These are phyloP conservation scores for Poa annua DNA, from an alignment of 176 grass and related monocot species.

Conservation along the genomic window DNA sequence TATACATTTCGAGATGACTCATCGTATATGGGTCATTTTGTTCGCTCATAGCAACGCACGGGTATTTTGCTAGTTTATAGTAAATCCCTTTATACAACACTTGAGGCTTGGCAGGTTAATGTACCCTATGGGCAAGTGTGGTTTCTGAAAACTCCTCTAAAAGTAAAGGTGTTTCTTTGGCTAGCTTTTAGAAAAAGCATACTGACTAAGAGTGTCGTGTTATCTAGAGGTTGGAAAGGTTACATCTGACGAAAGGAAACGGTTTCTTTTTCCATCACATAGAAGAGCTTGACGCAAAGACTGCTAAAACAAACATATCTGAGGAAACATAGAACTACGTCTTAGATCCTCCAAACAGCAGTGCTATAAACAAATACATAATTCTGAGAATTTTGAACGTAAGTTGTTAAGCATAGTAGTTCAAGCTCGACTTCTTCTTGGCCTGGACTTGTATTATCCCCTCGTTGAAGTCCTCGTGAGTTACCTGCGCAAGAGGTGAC, in stretches of 20 bases:
- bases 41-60: too few relatives aligned
- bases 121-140: too few relatives aligned
- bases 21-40: too few relatives aligned
- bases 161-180: too few relatives aligned
- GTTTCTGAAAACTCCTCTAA: too few relatives aligned
- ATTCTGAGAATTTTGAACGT: background rate
- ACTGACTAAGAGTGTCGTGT: too few relatives aligned
- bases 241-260: background rate
- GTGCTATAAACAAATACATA: constrained; percentile 19
- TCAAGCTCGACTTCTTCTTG: constrained; percentile 91
- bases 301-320: constrained; percentile 14
- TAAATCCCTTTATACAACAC: too few relatives aligned
- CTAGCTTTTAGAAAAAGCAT: too few relatives aligned
- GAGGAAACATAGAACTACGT: background rate
- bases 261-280: background rate
- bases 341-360: constrained; percentile 20
- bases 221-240: too few relatives aligned
- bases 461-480: constrained; percentile 91
- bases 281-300: background rate
- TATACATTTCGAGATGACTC: too few relatives aligned
- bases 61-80: too few relatives aligned
- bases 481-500: constrained; percentile 53
- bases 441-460: constrained; percentile 90
- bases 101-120: too few relatives aligned
- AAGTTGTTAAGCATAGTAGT: constrained; percentile 80